Evolutionary conservation across 305 asterid species (phyloP).

Genomic region (Fraxinus baroniana): DNA sequence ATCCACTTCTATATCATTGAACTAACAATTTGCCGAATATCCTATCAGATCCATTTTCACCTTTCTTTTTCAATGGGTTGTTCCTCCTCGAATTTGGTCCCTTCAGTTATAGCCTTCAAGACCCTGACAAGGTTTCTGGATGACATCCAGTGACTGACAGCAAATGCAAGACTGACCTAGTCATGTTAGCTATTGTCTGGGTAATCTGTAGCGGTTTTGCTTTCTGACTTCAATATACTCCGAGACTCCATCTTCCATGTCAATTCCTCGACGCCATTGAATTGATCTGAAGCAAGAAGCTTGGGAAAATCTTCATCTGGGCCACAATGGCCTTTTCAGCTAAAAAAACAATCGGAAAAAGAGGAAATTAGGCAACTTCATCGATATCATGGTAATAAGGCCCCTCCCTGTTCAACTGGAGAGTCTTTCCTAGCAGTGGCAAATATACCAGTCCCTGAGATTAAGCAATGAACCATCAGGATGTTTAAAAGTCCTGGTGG

Average conservation of each 20-base stretch:
- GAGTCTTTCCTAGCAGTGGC: background rate
- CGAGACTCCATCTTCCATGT: conserved; percentile 69
- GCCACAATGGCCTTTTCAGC: conserved; percentile 67
- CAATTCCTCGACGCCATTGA: conserved; percentile 58
- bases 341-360: conserved; percentile 65
- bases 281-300: conserved; percentile 49
- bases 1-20: conserved; percentile 70
- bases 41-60: conserved; percentile 64
- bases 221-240: conserved; percentile 41
- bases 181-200: conserved; percentile 57
- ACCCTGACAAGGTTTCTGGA: conserved; percentile 69
- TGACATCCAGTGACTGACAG: conserved; percentile 80
- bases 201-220: conserved; percentile 58
- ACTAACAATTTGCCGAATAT: conserved; percentile 56
- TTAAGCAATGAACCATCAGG: conserved; percentile 52
- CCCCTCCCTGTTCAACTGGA: conserved; percentile 28
- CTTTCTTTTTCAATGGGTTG: conserved; percentile 63
- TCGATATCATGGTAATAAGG: conserved; percentile 73
- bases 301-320: conserved; percentile 61
- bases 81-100: conserved; percentile 49
- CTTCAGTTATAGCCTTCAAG: conserved; percentile 49
- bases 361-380: conserved; percentile 66
- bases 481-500: background rate
- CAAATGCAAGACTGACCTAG: conserved; percentile 63
- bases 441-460: conserved; percentile 36